Base-by-base conservation (phyloP, 2,329 filamentous ascomycete species). In the Botryotinia convoluta region DNA sequence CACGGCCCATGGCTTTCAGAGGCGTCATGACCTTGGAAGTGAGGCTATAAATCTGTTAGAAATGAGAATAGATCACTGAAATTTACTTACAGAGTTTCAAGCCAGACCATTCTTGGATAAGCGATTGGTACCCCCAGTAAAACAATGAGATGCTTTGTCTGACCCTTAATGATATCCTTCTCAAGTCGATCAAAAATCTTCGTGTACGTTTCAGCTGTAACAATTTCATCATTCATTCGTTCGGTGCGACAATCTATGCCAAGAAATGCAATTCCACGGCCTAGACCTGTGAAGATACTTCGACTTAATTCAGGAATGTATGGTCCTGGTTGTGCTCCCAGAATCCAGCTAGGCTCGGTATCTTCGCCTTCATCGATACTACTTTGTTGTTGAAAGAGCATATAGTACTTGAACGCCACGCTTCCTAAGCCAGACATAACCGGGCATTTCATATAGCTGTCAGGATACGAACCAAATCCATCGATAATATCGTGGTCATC, bases 311-410 rank as follows among this genome's bases (percentile, higher is more conserved):
- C 92, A 32, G 91, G 89, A 80, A 99, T 98, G 81, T 97, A 99
- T 0, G 95, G 95, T 0, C 97, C 97, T 4, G 92, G 93, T 48
- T 87, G 86, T 37, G 88, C 85, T 9, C 96, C 96, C 6, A 98
- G 84, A 29, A 97, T 84, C 96, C 96, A 98, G 80, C 94, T 98
- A 3, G 95, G 93, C 82, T 99, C 97, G 4, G 92, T 89, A 51
- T 87, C 86, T 77, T 97, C 91, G 0, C 91, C 94, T 83, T 99
- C 96, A 63, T 91, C 89, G 0, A 89, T 84, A 5, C 97, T 86
- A 77, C 92, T 97, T 82, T 99, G 97, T 78, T 99, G 96, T 82
- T 99, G 96, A 84, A 99, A 99, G 14, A 99, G 87, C 90, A 99
- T 92, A 80, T 99, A 99, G 83, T 98, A 99, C 82, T 99, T 99